Conservation (phyloP, 164 flowering plant species). For the Nymphaea thermarum region DNA sequence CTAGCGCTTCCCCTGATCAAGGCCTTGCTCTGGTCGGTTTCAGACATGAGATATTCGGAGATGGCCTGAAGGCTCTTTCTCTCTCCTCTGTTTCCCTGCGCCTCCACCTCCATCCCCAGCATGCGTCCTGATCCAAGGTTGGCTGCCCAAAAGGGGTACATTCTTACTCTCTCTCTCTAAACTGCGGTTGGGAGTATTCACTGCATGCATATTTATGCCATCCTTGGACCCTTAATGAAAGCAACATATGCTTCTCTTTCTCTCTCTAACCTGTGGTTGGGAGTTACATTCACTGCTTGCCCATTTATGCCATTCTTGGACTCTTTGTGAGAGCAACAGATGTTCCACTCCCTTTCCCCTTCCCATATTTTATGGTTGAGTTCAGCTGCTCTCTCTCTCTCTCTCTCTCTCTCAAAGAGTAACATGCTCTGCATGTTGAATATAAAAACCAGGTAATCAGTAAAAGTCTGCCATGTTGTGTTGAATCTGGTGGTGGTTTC, state of each 20-base stretch:
- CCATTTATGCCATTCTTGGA: background rate
- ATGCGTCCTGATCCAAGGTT: background rate
- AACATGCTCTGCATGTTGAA: too few species aligned
- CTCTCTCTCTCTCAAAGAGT: too few species aligned
- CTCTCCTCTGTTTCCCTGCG: background rate
- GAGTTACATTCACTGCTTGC: too few species aligned
- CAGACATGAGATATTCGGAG: background rate
- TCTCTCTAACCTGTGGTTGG: background rate
- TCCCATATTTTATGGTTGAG: background rate
- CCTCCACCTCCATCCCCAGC: background rate
- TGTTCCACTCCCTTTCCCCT: background rate
- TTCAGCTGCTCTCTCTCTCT: too few species aligned
- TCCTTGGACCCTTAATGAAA: background rate
- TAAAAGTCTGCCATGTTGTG: too few species aligned
- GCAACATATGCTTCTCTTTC: background rate
- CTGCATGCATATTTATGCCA: background rate
- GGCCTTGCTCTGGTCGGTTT: background rate
- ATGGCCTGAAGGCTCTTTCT: background rate
- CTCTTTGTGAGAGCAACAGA: background rate
- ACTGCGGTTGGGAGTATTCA: background rate
- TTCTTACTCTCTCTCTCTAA: background rate
- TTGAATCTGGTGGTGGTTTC: too few species aligned
- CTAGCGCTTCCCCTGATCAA: background rate
- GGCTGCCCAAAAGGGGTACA: background rate
- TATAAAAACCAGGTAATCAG: too few species aligned